Base-by-base conservation (phyloP, 2,329 filamentous ascomycete species). In the Zalaria sp. region DNA sequence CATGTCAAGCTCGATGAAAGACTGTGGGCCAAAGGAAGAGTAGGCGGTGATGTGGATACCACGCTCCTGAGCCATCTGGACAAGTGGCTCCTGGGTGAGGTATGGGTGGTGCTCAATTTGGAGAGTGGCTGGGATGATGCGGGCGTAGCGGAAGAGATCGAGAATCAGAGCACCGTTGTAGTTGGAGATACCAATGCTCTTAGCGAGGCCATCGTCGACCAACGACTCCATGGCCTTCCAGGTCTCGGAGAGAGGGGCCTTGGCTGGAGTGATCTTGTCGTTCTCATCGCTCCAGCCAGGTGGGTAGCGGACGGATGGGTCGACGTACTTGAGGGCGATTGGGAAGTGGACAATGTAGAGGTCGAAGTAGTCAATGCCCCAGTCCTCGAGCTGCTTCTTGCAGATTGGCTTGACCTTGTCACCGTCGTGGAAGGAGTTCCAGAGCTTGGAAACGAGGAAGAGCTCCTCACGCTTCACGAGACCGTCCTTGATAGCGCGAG, bases 31-130 rank as follows among this genome's bases (percentile, higher is more conserved):
- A 56, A 91, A 89, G 38, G 81, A 84, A 25, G 81, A 87, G 71
- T 91, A 93, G 39, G 83, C 85, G 3, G 84, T 91, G 43, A 93
- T 72, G 51, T 71, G 69, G 53, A 93, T 80, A 46, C 77, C 75
- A 65, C 86, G 72, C 41, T 67, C 64, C 67, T 81, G 71, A 53
- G 79, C 81, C 40, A 85, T 75, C 53, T 75, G 67, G 53, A 91
- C 60, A 40, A 93, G 74, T 41, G 77, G 72, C 45, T 69, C 63
- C 71, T 93, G 85, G 46, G 83, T 80, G 45, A 89, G 75, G 72
- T 88, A 91, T 26, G 85, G 85, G 72, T 93, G 86, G 68, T 89
- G 83, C 71, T 93, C 85, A 62, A 93, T 80, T 71, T 93, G 86
- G 46, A 91, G 78, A 34, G 81, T 79, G 34, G 83, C 81, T 5